Base-by-base conservation (phyloP, 306 rosid species). In the Ormosia emarginata region DNA sequence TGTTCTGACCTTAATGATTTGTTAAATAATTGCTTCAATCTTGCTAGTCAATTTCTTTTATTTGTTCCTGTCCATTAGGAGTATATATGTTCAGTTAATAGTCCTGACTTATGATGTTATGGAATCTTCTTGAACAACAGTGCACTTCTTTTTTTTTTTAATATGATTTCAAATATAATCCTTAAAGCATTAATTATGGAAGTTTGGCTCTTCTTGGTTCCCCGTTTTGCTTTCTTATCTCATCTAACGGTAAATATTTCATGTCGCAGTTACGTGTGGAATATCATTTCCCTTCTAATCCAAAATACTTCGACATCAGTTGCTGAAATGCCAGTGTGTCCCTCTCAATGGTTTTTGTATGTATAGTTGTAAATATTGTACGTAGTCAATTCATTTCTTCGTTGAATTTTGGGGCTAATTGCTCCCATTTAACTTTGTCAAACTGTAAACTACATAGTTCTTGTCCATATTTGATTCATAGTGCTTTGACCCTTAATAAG, bases 211-310 rank as follows among this genome's bases (percentile, higher is more conserved):
- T 67, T 67, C 2, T 10, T 65, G 12, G 55, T 37, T 57, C 14
- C 50, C 46, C 10, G 0, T 76, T 66, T 73, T 61, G 61, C 58
- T 69, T 41, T 24, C 15, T 30, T 30, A 5, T 62, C 44, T 61
- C 14, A 17, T 61, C 65, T 75, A 68, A 71, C 71, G 44, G 55
- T 4, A n/a, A n/a, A 71, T 30, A 34, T 64, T 66, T 56, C 14
- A 46, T 40, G 78, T 74, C 67, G 88, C 95, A 91, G 97, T 87
- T 93, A 62, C 89, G 88, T 68, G 94, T 91, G 84, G 95, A 93
- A 44, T 91, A 89, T 85, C 91, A 93, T 74, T 91, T 84, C 79
- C 97, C 95, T 66, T 88, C 92, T 0, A 89, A 93, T 81, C 97
- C 94, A 8, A 93, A 90, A 78, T 91, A 93, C 90, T 93, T 93